These are phyloP conservation scores for Didymella sp. DNA, from an alignment of 2,329 filamentous ascomycete species.

Conservation along the genomic window DNA sequence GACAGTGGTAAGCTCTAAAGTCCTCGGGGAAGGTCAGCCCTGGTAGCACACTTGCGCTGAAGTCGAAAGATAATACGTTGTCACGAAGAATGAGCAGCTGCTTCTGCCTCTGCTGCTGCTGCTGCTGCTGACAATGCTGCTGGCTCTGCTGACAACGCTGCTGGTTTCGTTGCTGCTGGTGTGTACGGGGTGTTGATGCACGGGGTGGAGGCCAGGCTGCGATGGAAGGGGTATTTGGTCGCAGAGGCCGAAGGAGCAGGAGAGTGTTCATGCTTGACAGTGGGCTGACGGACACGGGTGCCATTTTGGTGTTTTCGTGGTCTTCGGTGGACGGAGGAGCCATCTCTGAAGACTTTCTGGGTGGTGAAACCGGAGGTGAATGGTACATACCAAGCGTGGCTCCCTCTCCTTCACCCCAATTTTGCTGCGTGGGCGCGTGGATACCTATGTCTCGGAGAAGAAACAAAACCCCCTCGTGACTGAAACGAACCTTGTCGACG, in stretches of 20 bases:
- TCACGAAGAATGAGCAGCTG: neutral
- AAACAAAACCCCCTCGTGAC: constrained; percentile 25
- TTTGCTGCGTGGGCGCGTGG: neutral
- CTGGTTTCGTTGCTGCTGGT: neutral
- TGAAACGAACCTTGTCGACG: neutral
- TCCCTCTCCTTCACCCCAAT: constrained; percentile 77
- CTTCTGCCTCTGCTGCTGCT: neutral
- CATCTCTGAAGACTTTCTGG: neutral
- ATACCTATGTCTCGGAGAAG: constrained; percentile 19
- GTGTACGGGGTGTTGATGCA: neutral
- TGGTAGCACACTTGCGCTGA: constrained; percentile 59
- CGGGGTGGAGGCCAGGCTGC: neutral
- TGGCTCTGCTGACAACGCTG: neutral
- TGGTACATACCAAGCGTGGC: constrained; percentile 73
- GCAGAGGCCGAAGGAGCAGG: neutral
- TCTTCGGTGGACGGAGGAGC: neutral
- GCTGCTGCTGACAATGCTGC: neutral
- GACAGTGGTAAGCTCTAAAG: constrained; percentile 1
- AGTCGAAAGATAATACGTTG: neutral
- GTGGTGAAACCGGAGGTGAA: constrained; percentile 78
- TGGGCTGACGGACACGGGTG: neutral
- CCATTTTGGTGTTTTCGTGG: neutral
- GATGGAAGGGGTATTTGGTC: neutral
- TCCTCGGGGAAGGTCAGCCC: constrained; percentile 10
- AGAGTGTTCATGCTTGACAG: neutral